These are phyloP conservation scores for Metschnikowia anglica DNA, from an alignment of 805 yeast species.

Conservation along the genomic window DNA sequence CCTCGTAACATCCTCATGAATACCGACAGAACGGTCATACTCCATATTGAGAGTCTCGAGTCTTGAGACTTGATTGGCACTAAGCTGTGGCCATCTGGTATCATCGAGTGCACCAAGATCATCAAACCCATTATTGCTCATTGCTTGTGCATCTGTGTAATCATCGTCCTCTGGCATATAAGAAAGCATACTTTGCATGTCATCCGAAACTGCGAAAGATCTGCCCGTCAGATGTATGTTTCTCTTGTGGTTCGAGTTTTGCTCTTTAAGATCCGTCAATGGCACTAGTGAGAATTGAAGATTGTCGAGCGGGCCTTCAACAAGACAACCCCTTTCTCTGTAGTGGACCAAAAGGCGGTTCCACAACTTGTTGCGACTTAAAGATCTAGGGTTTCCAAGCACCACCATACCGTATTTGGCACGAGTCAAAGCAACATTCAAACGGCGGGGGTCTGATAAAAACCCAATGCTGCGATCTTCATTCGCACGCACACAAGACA, in stretches of 20 bases:
- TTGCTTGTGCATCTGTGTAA: neutral
- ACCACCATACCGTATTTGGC: constrained; percentile 47
- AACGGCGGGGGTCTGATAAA: constrained; percentile 43
- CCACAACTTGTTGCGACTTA: constrained; percentile 75
- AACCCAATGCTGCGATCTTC: constrained; percentile 42
- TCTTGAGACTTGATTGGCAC: constrained; percentile 17
- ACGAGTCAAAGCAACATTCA: constrained; percentile 46
- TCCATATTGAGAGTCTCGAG: constrained; percentile 9
- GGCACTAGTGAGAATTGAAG: constrained; percentile 71
- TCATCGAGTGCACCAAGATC: constrained; percentile 12
- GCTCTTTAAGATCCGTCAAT: constrained; percentile 22
- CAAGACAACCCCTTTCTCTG: constrained; percentile 82
- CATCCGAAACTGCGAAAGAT: constrained; percentile 11
- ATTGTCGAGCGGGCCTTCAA: constrained; percentile 83
- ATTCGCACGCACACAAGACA: constrained; percentile 46
- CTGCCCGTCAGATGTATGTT: constrained; percentile 3
- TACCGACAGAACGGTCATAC: neutral
- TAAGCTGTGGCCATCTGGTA: constrained; percentile 18
- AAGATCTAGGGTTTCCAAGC: constrained; percentile 79
- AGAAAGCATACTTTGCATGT: constrained; percentile 20
- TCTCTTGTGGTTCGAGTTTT: constrained; percentile 21
- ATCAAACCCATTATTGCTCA: neutral
- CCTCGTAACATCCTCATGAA: too few relatives aligned
- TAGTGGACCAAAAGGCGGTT: constrained; percentile 71
- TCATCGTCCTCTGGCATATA: constrained; percentile 14